phyloP scores from a whole-genome alignment of 768 basidiomycete species.

The Suillus tomentosus region DNA sequence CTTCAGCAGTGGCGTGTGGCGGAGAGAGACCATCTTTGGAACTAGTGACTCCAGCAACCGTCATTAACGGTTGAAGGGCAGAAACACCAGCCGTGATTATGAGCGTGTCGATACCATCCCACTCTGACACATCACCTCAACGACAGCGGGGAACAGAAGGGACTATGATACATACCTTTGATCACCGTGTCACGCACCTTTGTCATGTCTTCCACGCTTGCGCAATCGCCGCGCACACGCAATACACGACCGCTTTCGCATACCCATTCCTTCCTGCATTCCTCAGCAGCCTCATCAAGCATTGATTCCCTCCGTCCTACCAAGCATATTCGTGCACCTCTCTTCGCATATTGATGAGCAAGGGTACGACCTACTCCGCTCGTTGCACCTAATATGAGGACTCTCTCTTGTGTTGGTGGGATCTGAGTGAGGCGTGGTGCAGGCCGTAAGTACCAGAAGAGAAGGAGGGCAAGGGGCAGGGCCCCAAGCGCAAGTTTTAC shows the following conservation, averaged over 20 bases:
- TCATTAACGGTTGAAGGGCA: constrained; percentile 73
- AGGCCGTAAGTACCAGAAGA: constrained; percentile 20
- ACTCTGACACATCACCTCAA: constrained; percentile 47
- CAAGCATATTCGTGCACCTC: constrained; percentile 77
- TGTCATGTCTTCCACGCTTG: constrained; percentile 67
- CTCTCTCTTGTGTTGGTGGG: constrained; percentile 57
- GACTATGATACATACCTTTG: constrained; percentile 45
- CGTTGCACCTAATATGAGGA: constrained; percentile 81
- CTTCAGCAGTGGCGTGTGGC: constrained; percentile 48
- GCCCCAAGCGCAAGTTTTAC: constrained; percentile 15
- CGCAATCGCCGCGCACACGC: constrained; percentile 62
- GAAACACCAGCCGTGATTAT: constrained; percentile 85
- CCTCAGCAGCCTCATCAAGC: constrained; percentile 58
- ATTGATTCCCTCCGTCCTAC: constrained; percentile 64
- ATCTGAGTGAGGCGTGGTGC: constrained; percentile 39
- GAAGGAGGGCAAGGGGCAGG: constrained; percentile 20
- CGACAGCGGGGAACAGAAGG: background rate
- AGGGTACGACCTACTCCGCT: constrained; percentile 79
- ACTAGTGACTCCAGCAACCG: constrained; percentile 59
- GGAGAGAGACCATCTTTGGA: constrained; percentile 30
- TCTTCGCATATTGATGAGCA: constrained; percentile 66
- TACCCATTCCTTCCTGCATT: constrained; percentile 45
- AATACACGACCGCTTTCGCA: constrained; percentile 41
- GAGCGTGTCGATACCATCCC: constrained; percentile 83
- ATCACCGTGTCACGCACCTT: constrained; percentile 53